Percentiles rank a stretch among this genome's conserved stretches.
Conservation (phyloP, 805 yeast species). For the Nakazawaea sp. region DNA sequence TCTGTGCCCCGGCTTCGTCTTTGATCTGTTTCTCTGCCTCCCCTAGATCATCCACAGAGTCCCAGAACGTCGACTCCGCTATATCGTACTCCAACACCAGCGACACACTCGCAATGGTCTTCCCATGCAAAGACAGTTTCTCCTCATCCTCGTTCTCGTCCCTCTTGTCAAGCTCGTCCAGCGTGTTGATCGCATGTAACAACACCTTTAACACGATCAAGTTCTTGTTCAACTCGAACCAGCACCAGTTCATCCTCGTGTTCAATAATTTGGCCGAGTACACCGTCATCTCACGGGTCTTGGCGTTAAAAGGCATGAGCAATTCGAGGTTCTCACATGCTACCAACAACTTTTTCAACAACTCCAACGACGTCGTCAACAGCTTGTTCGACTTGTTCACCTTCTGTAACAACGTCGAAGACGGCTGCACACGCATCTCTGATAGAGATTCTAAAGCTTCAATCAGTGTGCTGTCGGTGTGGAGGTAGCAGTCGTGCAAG, state of each 20-base stretch:
- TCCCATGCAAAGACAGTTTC: conserved; percentile 1
- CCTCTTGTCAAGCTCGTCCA: conserved; percentile 3
- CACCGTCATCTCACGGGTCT: conserved; percentile 43
- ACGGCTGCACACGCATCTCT: conserved; percentile 21
- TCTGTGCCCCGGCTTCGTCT: too few relatives aligned
- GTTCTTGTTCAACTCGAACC: conserved; percentile 45
- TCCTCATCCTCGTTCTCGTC: neutral
- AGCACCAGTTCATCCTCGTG: conserved; percentile 49
- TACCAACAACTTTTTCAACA: conserved; percentile 29
- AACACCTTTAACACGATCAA: conserved; percentile 15
- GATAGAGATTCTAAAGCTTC: conserved; percentile 19
- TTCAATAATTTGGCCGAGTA: conserved; percentile 38
- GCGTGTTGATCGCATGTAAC: conserved; percentile 3
- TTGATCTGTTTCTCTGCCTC: neutral
- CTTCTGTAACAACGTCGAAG: conserved; percentile 23
- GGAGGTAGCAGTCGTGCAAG: conserved; percentile 27
- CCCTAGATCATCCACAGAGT: neutral
- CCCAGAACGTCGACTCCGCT: neutral
- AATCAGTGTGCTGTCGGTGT: conserved; percentile 1
- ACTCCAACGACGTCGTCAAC: conserved; percentile 25
- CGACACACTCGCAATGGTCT: conserved; percentile 5
- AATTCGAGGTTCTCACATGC: conserved; percentile 31
- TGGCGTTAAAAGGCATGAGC: conserved; percentile 48
- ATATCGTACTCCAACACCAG: conserved; percentile 10
- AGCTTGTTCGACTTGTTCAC: conserved; percentile 27